Base-by-base conservation (phyloP, 1,284 basidiomycete species). In the Sanghuangporus weigelae region DNA sequence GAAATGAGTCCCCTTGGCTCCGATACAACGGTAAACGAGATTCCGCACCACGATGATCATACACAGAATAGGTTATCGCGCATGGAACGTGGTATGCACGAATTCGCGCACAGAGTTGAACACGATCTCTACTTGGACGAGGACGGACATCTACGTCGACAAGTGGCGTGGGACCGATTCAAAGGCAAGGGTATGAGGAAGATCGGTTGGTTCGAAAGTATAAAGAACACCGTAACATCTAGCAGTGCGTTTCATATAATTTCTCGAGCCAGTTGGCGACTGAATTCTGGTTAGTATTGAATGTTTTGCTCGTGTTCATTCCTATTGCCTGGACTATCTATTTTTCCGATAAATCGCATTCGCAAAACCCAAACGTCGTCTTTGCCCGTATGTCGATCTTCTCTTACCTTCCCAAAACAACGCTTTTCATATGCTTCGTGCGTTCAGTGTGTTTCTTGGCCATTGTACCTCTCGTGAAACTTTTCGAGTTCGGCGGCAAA, bases 251-350 rank as follows among this genome's bases (percentile, higher is more conserved):
- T 35, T 16, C 21, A 42, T 14, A n/a, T 40, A 16, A 51, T 7
- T 35, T 42, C 19, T 40, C 38, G 44, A 46, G 10, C 31, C 11
- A 10, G n/a, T 19, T 57, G 61, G 10, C 35, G 31, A 53, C 14
- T 36, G 35, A 36, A 31, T 46, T 21, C 6, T 23, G 2, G 4
- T 8, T 51, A 86, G 85, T 81, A 79, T 69, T 87, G n/a, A 89
- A 88, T 67, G 16, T 82, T 0, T 76, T 89, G 36, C 68, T 89
- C 19, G 21, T 88, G 1, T 78, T 84, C 68, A 78, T 89, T 10
- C 87, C 87, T 0, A 66, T 89, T 38, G 83, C 86, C 7, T 90
- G 87, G 87, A 77, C 75, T 1, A 77, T 81, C 0, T 83, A 87
- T 68, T 87, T 83, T 60, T 8, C 3, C 7, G 44, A 23, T 26